Evolutionary conservation across 2,329 filamentous ascomycete genomes (phyloP).

Genomic region (Verticillium nonalfalfae): DNA sequence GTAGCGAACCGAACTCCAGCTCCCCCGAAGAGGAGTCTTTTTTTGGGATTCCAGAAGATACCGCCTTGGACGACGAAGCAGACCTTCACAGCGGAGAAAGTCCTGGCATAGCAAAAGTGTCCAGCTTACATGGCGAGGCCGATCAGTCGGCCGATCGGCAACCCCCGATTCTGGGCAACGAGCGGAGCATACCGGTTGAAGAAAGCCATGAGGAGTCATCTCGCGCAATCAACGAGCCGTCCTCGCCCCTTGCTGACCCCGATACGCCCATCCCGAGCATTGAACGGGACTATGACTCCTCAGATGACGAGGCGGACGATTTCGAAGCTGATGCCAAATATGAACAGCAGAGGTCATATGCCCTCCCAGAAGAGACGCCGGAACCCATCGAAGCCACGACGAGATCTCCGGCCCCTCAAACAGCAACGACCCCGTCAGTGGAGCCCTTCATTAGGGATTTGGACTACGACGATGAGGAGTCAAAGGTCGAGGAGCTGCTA

Average conservation of each 20-base stretch:
- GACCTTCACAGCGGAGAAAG: background rate
- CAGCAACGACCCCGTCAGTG: background rate
- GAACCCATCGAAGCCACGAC: background rate
- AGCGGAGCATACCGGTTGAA: background rate
- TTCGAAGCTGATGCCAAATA: background rate
- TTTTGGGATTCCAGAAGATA: background rate
- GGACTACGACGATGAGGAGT: background rate
- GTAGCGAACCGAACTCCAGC: background rate
- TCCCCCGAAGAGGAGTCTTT: background rate
- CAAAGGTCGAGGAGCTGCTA: background rate
- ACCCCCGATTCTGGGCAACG: background rate
- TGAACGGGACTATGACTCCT: background rate
- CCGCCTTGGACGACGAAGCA: slow-evolving; percentile 1
- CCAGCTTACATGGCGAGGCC: slow-evolving; percentile 1
- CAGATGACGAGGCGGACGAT: background rate
- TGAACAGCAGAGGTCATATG: background rate
- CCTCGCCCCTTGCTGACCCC: background rate
- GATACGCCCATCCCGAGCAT: background rate
- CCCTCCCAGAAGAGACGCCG: background rate
- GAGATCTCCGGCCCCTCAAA: background rate
- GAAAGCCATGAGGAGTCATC: background rate
- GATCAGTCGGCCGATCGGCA: background rate
- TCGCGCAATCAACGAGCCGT: background rate
- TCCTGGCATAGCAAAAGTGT: background rate
- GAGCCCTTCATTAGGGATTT: background rate